Evolutionary conservation across 2,329 filamentous ascomycete species (phyloP), one percentile per base, ranked within the genome.

Genomic region (Alternaria sp.): DNA sequence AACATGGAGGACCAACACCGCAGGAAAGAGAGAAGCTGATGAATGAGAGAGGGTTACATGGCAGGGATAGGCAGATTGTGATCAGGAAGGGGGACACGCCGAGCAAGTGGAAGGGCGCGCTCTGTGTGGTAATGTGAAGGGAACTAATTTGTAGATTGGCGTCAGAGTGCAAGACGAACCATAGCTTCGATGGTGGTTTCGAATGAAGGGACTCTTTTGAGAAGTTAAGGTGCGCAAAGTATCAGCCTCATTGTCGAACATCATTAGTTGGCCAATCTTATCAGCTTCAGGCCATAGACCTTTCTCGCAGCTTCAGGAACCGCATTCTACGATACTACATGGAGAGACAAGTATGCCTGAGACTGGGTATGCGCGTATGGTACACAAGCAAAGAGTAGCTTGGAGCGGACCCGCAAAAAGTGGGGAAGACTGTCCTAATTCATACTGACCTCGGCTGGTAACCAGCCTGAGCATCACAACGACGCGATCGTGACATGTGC

Each of bases 391-490:
- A 26, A 16, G 11, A 30, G 14, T 16, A 16, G 14, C 12, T 14
- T 36, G 14, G 14, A 12, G 26, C 39, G 20, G 46, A 47, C 32
- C 53, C 41, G 34, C 39, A 36, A 51, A 60, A 60, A 47, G 57
- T 60, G 57, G 57, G 57, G 57, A 41, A 57, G 51, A 41, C 26
- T 3, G 39, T 51, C 20, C 39, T 3, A 52, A 52, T 39, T 5
- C 22, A 38, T 14, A 56, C 47, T 32, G 51, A 57, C 57, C 57
- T 60, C 53, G 57, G 57, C 44, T 36, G 18, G 18, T 22, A 12
- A 20, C 36, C 14, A 36, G 26, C 26, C 12, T 18, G 24, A 56
- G 26, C 47, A 60, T 52, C 53, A 57, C 57, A 38, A 12, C 46
- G 46, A 46, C 57, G 53, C 24, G 24, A 26, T 26, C 24, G 24